Conservation (phyloP, 768 basidiomycete genomes). For the Clavulina sp. region DNA sequence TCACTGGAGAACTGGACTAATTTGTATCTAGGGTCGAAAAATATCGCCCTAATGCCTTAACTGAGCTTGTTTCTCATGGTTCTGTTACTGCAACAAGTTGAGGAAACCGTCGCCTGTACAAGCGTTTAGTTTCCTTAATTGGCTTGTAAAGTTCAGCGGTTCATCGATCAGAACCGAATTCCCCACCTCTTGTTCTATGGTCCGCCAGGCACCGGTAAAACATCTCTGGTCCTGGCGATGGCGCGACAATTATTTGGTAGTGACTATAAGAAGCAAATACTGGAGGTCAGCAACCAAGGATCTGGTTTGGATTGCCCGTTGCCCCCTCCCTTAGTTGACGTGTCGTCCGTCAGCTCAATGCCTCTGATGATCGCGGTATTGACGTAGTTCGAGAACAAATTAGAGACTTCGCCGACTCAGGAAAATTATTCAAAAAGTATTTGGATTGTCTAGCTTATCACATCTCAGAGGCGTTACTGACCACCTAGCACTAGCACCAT, state of each 20-base stretch:
- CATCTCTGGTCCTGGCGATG: constrained; percentile 89
- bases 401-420: constrained; percentile 94
- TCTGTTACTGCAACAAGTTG: constrained; percentile 89
- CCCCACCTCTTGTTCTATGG: constrained; percentile 96
- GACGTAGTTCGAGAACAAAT: constrained; percentile 98
- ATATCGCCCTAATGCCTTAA: constrained; percentile 78
- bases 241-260: constrained; percentile 85
- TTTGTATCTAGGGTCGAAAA: constrained; percentile 72
- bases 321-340: not conserved
- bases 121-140: not conserved
- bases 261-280: constrained; percentile 76
- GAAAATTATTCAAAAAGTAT: constrained; percentile 41
- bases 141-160: constrained; percentile 61
- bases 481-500: constrained; percentile 45
- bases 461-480: not conserved
- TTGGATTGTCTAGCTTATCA: constrained; percentile 7
- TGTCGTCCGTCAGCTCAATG: constrained; percentile 69
- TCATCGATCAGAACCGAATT: constrained; percentile 84
- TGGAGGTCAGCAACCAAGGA: constrained; percentile 44
- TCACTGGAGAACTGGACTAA: not conserved
- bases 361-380: constrained; percentile 95
- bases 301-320: not conserved
- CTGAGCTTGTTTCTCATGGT: constrained; percentile 92
- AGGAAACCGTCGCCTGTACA: constrained; percentile 17
- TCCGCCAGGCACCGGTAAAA: constrained; percentile 96